Percentiles rank a stretch among this genome's conserved stretches.
These are phyloP conservation scores for Aegilops bicornis DNA, from an alignment of 176 grass and related monocot species.

Conservation along the genomic window DNA sequence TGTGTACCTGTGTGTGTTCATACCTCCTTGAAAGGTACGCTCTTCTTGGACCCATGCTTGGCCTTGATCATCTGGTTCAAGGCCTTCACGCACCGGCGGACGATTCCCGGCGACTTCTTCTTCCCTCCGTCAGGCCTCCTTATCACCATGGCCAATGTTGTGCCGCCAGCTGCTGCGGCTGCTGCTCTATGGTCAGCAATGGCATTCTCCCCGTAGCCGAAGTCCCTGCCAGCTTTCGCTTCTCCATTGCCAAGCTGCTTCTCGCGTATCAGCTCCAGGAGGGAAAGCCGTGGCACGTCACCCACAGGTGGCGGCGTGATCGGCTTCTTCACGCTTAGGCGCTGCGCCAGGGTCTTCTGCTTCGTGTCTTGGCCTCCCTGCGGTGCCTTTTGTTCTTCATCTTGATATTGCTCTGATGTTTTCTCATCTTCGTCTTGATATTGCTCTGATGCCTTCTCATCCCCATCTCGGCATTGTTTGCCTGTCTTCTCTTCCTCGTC, in stretches of 20 bases:
- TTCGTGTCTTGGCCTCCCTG: background rate
- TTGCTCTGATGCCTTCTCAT: background rate
- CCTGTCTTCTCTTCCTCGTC: background rate
- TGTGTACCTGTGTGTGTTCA: slow-evolving; percentile 19
- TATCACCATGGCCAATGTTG: slow-evolving; percentile 43
- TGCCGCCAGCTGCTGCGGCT: slow-evolving; percentile 12
- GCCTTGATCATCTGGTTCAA: slow-evolving; percentile 80
- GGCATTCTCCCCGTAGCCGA: background rate
- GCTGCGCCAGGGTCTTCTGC: slow-evolving; percentile 23
- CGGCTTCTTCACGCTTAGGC: background rate
- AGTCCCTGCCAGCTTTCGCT: slow-evolving; percentile 19
- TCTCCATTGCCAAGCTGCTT: slow-evolving; percentile 56
- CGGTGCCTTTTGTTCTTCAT: background rate
- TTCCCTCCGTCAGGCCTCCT: slow-evolving; percentile 41
- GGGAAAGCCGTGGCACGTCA: slow-evolving; percentile 48
- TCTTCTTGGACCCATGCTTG: slow-evolving; percentile 63
- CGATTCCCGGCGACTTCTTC: slow-evolving; percentile 52
- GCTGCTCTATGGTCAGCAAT: slow-evolving; percentile 13
- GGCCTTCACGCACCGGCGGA: slow-evolving; percentile 68
- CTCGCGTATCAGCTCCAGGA: slow-evolving; percentile 72
- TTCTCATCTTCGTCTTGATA: slow-evolving; percentile 21
- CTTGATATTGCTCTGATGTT: background rate
- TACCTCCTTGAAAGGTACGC: slow-evolving; percentile 39
- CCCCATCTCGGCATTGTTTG: slow-evolving; percentile 4
- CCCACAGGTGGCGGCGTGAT: background rate